These are phyloP conservation scores for Cladosporium sp. DNA, from an alignment of 2,329 filamentous ascomycete species.

Conservation along the genomic window DNA sequence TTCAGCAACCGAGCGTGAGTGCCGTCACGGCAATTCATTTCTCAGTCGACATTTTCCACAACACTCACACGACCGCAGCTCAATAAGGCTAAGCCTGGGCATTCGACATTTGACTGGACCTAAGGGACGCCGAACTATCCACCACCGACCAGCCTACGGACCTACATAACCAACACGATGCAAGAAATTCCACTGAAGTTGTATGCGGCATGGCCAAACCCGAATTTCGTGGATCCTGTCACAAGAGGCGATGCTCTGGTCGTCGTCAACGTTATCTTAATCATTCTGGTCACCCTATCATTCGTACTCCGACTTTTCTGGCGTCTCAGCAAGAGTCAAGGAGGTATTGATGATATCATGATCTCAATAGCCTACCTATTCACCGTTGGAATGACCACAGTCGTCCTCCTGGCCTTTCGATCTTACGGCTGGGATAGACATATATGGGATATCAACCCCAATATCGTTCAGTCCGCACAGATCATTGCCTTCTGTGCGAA, in stretches of 20 bases:
- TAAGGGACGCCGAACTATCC: too few relatives aligned
- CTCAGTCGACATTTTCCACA: too few relatives aligned
- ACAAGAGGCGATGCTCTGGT: constrained; percentile 38
- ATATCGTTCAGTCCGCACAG: constrained; percentile 21
- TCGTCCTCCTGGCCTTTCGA: constrained; percentile 40
- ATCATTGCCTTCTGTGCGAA: constrained; percentile 42
- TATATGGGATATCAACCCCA: constrained; percentile 38
- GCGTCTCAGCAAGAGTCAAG: constrained; percentile 38
- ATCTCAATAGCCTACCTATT: constrained; percentile 39
- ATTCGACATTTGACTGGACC: too few relatives aligned
- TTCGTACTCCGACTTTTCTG: constrained; percentile 39
- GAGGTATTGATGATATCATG: constrained; percentile 40
- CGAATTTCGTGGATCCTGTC: constrained; percentile 39
- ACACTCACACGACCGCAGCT: too few relatives aligned
- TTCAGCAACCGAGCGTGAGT: too few relatives aligned
- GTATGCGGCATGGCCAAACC: constrained; percentile 35
- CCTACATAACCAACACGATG: neutral
- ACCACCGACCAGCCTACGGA: too few relatives aligned
- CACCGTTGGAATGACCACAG: constrained; percentile 34
- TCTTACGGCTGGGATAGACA: constrained; percentile 42
- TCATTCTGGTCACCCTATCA: constrained; percentile 33
- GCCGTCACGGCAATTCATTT: too few relatives aligned
- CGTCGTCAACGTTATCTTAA: constrained; percentile 37
- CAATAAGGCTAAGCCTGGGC: too few relatives aligned
- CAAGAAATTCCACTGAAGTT: constrained; percentile 27